Base-by-base conservation (phyloP, 129 eudicot species). In the Tagetes patula region DNA sequence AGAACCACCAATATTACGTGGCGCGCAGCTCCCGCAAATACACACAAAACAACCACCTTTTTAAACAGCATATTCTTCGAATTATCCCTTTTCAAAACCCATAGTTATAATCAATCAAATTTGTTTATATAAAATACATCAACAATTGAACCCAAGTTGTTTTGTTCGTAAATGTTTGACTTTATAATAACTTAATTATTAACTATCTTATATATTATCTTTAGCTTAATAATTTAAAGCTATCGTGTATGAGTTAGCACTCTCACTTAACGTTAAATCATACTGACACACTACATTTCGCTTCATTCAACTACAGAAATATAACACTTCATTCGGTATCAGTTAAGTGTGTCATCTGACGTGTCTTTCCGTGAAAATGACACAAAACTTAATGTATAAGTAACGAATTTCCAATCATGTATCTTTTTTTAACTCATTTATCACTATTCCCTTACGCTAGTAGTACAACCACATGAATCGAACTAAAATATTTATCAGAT, bases 1-100 rank as follows among this genome's bases (percentile, higher is more conserved):
- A 11, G 56, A 75, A 75, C 74, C 74, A 66, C 68, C 56, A 42
- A 5, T 13, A 66, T 75, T 75, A 75, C 74, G 80, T 75, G 80
- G 67, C 80, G 67, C 27, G 45, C 64, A 75, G 79, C 73, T 40
- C 79, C 54, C 67, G 67, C 20, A 75, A 14, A 14, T 39, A 11
- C n/a, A 55, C 37, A 55, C 8, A 67, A 67, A 6, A 67, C 68
- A 34, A 49, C 80, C 69, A 55, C 77, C 36, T 52, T 73, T 66
- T n/a, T 13, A 67, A 41, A 65, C 46, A 67, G 80, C 80, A 76
- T 76, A 76, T 76, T 76, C 80, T 48, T 20, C 69, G 80, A 76
- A 76, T 76, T 34, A 14, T 43, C 30, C 34, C 61, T 45, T 45
- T 76, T 56, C 20, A 33, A 61, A n/a, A 63, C 8, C 42, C 43